These are phyloP conservation scores for Nicotiana tabacum DNA, from an alignment of 257 asterid genomes.

Conservation along the genomic window DNA sequence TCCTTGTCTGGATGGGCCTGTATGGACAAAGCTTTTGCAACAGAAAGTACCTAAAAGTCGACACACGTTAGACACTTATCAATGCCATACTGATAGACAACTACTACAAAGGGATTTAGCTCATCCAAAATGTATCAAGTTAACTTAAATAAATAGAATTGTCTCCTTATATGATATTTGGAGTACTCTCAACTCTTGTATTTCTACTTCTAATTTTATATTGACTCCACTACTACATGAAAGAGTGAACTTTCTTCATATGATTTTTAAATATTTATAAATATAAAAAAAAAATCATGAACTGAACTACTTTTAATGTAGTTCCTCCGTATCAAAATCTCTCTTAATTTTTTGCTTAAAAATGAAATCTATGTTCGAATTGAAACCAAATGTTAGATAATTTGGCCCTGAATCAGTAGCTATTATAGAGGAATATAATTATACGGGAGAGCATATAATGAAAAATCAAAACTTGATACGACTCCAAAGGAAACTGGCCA, in stretches of 20 bases:
- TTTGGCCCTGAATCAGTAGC: background rate
- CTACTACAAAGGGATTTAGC: background rate
- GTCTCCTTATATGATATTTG: background rate
- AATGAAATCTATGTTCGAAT: background rate
- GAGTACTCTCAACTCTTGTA: background rate
- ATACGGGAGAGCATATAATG: background rate
- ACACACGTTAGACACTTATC: background rate
- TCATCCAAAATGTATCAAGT: background rate
- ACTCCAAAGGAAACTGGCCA: background rate
- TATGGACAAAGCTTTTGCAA: constrained; percentile 79
- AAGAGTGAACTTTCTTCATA: background rate
- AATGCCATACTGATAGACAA: background rate
- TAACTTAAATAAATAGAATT: background rate
- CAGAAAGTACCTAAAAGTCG: constrained; percentile 67
- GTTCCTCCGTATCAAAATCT: background rate
- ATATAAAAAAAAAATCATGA: background rate
- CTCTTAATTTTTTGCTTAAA: background rate
- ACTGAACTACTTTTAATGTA: background rate
- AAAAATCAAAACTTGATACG: background rate
- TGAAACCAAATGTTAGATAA: background rate
- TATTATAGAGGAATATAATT: background rate
- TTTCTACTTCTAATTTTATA: background rate
- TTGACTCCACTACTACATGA: background rate
- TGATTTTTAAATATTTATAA: background rate
- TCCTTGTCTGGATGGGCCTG: constrained; percentile 98